Evolutionary conservation across 169 alveolate species (phyloP), one percentile per base, ranked within the genome.

Genomic region (Condylostoma magnum): DNA sequence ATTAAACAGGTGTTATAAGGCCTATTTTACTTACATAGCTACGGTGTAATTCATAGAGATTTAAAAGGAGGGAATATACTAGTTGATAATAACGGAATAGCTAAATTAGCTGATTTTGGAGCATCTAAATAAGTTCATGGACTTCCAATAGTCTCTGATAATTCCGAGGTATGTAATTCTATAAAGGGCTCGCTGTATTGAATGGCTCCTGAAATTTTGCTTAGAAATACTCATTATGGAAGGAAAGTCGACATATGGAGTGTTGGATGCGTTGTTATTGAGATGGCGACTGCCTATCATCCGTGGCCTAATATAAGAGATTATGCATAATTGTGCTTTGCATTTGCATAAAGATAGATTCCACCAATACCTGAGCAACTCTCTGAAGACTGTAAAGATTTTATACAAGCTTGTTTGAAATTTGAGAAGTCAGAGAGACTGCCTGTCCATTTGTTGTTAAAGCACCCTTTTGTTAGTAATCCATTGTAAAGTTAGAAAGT

Each of bases 41-140:
- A 83, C 22, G 77, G 74, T 52, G 83, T 92, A 1, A 82, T 85
- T n/a, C 96, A 92, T 72, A 33, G 93, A 30, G 96, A 92, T 70
- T 65, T 92, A 22, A 92, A 91, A 75, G 87, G 94, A 18, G 92
- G 88, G 15, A 92, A 92, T 73, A 80, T 92, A 5, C 72, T 92
- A 28, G 69, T 83, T 6, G 90, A 80, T 63, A 76, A 72, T 28
- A 69, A 76, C 54, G 94, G 94, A 25, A 77, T 72, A 46, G 80
- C 87, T 18, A 89, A 89, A 69, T 52, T 92, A 65, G 72, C 91
- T 0, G 96, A 92, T 79, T 92, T 92, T 70, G 96, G 96, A 79
- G 68, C 54, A 22, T 67, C 46, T n/a, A 66, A 57, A 30, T 51
- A 74, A 34, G 56, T 58, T 48, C 53, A 38, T 46, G 50, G 66